These are phyloP conservation scores for Calonectria ilicicola DNA, from an alignment of 2,329 filamentous ascomycete species.

Conservation along the genomic window DNA sequence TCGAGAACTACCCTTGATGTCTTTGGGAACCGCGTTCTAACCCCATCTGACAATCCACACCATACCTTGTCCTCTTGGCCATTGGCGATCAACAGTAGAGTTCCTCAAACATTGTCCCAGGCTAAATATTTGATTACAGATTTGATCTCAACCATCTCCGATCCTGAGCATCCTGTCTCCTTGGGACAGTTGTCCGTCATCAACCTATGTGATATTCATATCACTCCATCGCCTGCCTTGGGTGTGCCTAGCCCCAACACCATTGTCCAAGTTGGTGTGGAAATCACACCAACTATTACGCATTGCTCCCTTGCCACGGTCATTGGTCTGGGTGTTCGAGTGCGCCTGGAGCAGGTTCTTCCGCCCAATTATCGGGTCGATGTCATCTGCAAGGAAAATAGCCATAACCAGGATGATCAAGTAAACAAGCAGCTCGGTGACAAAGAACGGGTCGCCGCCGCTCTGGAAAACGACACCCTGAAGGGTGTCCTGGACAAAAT, in stretches of 20 bases:
- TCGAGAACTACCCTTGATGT: background rate
- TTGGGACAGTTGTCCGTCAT: constrained; percentile 94
- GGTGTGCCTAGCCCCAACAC: constrained; percentile 61
- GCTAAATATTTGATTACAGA: constrained; percentile 64
- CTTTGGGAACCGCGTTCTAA: background rate
- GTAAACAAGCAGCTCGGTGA: constrained; percentile 97
- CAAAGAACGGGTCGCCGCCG: constrained; percentile 95
- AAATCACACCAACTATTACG: constrained; percentile 95
- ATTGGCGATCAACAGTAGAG: background rate
- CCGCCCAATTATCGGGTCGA: constrained; percentile 94
- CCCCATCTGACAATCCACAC: background rate
- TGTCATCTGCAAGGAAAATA: constrained; percentile 93
- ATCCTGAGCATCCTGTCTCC: constrained; percentile 95
- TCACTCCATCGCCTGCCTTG: constrained; percentile 61
- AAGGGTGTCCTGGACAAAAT: constrained; percentile 93
- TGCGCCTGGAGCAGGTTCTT: constrained; percentile 89
- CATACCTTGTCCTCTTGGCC: background rate
- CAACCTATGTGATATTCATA: constrained; percentile 92
- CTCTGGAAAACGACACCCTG: constrained; percentile 91
- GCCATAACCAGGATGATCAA: constrained; percentile 94
- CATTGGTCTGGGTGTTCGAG: constrained; percentile 92
- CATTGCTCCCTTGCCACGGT: constrained; percentile 97
- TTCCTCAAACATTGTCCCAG: background rate
- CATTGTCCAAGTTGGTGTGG: constrained; percentile 81
- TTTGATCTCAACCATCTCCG: constrained; percentile 92